Evolutionary conservation across 2,329 filamentous ascomycete species (phyloP).

Genomic region (Cadophora sp.): DNA sequence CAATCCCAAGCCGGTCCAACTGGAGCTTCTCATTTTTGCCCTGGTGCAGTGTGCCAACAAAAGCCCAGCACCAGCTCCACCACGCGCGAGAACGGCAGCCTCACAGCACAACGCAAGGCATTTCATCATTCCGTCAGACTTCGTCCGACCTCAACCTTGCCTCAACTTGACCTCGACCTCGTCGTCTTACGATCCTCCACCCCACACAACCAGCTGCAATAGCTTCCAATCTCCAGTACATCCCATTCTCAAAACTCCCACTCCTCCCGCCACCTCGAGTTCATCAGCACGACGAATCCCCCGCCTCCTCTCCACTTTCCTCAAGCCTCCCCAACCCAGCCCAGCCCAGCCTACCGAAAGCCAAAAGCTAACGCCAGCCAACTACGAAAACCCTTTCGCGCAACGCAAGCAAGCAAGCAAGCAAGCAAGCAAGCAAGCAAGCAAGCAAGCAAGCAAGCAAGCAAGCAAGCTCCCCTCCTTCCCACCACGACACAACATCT

Average conservation of each 20-base stretch:
- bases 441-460: too few species aligned
- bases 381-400: slow-evolving; percentile 27
- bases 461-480: background rate
- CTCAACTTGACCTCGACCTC: background rate
- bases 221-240: slow-evolving; percentile 17
- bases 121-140: slow-evolving; percentile 33
- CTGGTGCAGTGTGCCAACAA: slow-evolving; percentile 19
- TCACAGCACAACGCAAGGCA: slow-evolving; percentile 20
- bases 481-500: slow-evolving; percentile 13
- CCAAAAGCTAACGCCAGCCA: background rate
- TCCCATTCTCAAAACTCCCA: background rate
- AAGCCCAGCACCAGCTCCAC: slow-evolving; percentile 26
- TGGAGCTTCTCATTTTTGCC: slow-evolving; percentile 1
- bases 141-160: slow-evolving; percentile 27
- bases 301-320: slow-evolving; percentile 14
- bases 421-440: too few species aligned
- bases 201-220: slow-evolving; percentile 29
- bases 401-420: slow-evolving; percentile 4
- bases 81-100: slow-evolving; percentile 22
- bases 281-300: background rate
- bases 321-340: background rate
- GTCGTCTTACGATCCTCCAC: background rate
- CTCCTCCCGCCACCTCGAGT: slow-evolving; percentile 7
- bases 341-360: background rate
- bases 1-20: slow-evolving; percentile 20